A percentile compares a stretch with the other conserved stretches of the same genome.
phyloP scores from a whole-genome alignment of 176 grass and related monocot genomes.

The Oryza brachyantha region DNA sequence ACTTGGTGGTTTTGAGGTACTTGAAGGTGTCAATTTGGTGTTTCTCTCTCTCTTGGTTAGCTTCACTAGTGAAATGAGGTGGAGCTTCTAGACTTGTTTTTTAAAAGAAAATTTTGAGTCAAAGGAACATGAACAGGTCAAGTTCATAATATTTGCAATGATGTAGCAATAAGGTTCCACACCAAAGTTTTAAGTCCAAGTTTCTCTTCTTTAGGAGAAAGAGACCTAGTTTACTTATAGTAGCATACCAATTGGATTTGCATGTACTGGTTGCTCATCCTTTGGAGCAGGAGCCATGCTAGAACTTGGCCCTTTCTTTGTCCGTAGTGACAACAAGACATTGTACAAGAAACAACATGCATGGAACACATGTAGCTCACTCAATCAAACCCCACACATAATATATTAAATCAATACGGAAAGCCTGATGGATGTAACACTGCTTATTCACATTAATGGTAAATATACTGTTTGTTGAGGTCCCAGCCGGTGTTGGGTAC shows the following conservation, averaged over 20 bases:
- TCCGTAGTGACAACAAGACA: constrained; percentile 59
- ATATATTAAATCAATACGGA: constrained; percentile 11
- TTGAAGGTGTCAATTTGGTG: background rate
- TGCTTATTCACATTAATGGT: constrained; percentile 43
- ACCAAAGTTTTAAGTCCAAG: background rate
- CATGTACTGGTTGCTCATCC: constrained; percentile 76
- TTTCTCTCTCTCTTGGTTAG: background rate
- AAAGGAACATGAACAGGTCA: background rate
- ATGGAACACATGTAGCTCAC: constrained; percentile 57
- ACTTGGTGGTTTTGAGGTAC: background rate
- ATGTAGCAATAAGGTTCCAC: background rate
- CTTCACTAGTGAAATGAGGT: background rate
- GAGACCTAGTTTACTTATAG: background rate
- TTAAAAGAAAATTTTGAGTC: background rate
- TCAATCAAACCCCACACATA: background rate
- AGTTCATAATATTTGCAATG: background rate
- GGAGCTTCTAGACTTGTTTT: background rate
- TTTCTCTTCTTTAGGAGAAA: background rate
- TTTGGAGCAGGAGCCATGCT: constrained; percentile 64
- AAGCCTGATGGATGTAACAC: constrained; percentile 1
- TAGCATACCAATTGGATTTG: constrained; percentile 14
- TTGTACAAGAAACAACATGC: constrained; percentile 50
- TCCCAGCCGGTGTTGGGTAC: constrained; percentile 68
- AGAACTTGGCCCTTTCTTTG: constrained; percentile 73
- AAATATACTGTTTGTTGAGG: constrained; percentile 71